Evolutionary conservation across 2,329 filamentous ascomycete species (phyloP).

Genomic region (Stachybotrys chartarum): DNA sequence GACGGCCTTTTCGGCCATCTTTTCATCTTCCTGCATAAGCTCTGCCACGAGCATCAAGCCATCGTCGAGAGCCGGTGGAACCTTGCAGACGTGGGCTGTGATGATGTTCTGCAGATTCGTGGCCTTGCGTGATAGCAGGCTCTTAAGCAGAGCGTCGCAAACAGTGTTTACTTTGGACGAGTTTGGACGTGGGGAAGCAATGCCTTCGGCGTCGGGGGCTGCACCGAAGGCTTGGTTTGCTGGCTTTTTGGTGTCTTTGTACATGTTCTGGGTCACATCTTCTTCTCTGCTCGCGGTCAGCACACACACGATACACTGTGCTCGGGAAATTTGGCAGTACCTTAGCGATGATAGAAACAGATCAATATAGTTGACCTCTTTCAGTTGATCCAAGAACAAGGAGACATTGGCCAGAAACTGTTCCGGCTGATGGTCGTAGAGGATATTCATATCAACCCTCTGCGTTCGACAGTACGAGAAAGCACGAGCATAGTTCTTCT

Average conservation of each 20-base stretch:
- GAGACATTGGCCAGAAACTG: constrained; percentile 74
- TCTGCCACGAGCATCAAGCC: constrained; percentile 73
- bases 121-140: constrained; percentile 54
- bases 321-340: constrained; percentile 33
- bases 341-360: constrained; percentile 82
- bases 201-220: constrained; percentile 7
- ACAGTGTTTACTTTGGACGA: constrained; percentile 72
- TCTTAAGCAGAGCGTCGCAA: constrained; percentile 74
- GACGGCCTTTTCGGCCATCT: constrained; percentile 78
- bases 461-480: constrained; percentile 87
- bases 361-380: constrained; percentile 76
- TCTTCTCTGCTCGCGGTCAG: constrained; percentile 57
- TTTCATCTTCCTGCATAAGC: constrained; percentile 59
- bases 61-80: constrained; percentile 80
- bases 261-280: constrained; percentile 89
- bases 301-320: background rate
- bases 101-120: constrained; percentile 82
- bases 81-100: constrained; percentile 91
- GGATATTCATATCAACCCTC: constrained; percentile 94
- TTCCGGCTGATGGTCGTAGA: constrained; percentile 85
- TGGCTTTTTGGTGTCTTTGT: constrained; percentile 68
- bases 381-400: constrained; percentile 77
- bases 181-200: constrained; percentile 4
- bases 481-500: constrained; percentile 73
- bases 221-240: constrained; percentile 10